Conservation (phyloP, 768 basidiomycete genomes). For the Termitomyces titanicus region DNA sequence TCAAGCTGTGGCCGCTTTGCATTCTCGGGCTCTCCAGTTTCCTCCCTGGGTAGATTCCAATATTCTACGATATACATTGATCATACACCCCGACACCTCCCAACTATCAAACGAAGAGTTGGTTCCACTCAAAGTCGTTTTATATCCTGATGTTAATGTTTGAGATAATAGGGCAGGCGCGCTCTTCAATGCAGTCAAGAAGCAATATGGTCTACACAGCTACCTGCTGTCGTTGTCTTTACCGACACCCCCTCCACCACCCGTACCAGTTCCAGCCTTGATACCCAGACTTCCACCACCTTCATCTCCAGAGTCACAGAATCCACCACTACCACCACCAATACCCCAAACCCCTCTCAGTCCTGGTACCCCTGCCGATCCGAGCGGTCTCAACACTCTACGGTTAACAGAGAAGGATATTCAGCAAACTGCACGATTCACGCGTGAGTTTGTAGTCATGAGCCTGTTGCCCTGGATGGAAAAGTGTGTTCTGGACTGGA, state of each 20-base stretch:
- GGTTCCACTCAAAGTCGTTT: slow-evolving; percentile 27
- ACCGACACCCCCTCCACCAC: slow-evolving; percentile 59
- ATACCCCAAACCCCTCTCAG: slow-evolving; percentile 14
- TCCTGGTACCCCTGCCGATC: slow-evolving; percentile 20
- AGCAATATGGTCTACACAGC: slow-evolving; percentile 77
- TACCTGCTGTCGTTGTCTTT: slow-evolving; percentile 65
- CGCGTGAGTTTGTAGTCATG: slow-evolving; percentile 86
- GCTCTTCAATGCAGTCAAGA: slow-evolving; percentile 83
- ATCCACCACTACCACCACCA: slow-evolving; percentile 12
- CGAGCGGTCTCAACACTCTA: slow-evolving; percentile 37
- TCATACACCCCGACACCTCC: slow-evolving; percentile 71
- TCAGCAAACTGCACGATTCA: slow-evolving; percentile 68
- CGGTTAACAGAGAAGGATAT: slow-evolving; percentile 70
- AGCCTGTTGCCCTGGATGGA: slow-evolving; percentile 97
- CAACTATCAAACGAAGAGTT: slow-evolving; percentile 77
- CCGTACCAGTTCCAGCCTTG: slow-evolving; percentile 62
- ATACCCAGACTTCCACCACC: slow-evolving; percentile 66
- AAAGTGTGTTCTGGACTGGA: slow-evolving; percentile 89
- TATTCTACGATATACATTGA: slow-evolving; percentile 68
- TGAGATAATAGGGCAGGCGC: slow-evolving; percentile 57
- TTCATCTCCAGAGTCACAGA: slow-evolving; percentile 29
- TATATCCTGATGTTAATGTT: neutral
- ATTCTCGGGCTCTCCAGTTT: slow-evolving; percentile 61
- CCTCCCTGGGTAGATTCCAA: slow-evolving; percentile 81
- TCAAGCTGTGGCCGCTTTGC: slow-evolving; percentile 74